Percentiles rank a stretch among this genome's conserved stretches.
Conservation (phyloP, 2,329 filamentous ascomycete species). For the Aspergillus bombycis region DNA sequence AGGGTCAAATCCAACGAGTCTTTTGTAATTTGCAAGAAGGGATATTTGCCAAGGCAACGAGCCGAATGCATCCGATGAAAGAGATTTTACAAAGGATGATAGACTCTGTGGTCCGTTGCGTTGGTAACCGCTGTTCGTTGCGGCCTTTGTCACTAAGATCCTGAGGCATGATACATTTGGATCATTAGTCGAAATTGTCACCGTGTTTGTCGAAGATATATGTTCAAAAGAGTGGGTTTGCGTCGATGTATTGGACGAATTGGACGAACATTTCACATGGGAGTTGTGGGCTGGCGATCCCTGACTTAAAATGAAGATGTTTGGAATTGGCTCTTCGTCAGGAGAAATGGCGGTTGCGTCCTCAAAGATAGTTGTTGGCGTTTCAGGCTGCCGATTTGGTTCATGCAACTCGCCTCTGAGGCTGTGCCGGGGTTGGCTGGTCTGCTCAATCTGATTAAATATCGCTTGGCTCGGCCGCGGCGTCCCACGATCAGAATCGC, state of each 20-base stretch:
- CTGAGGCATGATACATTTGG: constrained; percentile 77
- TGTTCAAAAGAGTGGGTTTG: constrained; percentile 69
- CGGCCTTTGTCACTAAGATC: constrained; percentile 78
- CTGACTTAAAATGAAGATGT: constrained; percentile 84
- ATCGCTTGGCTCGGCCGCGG: constrained; percentile 78
- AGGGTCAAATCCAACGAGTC: constrained; percentile 73
- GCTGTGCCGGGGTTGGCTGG: constrained; percentile 45
- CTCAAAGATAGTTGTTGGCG: constrained; percentile 92
- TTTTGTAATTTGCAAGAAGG: constrained; percentile 78
- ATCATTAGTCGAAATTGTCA: constrained; percentile 63
- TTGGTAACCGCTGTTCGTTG: constrained; percentile 79
- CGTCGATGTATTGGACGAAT: constrained; percentile 74
- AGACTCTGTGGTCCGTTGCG: constrained; percentile 63
- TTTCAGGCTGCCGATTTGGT: constrained; percentile 66
- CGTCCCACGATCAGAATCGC: constrained; percentile 72
- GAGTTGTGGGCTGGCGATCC: constrained; percentile 54
- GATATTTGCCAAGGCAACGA: constrained; percentile 69
- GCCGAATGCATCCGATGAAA: constrained; percentile 80
- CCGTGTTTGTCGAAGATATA: constrained; percentile 49
- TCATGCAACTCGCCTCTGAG: constrained; percentile 30
- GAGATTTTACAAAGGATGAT: constrained; percentile 73
- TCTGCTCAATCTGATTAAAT: constrained; percentile 64
- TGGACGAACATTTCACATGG: constrained; percentile 70
- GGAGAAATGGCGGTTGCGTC: constrained; percentile 84
- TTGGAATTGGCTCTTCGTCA: constrained; percentile 77